phyloP scores from a whole-genome alignment of 2,329 filamentous ascomycete species.

The Colletotrichum liaoningense region DNA sequence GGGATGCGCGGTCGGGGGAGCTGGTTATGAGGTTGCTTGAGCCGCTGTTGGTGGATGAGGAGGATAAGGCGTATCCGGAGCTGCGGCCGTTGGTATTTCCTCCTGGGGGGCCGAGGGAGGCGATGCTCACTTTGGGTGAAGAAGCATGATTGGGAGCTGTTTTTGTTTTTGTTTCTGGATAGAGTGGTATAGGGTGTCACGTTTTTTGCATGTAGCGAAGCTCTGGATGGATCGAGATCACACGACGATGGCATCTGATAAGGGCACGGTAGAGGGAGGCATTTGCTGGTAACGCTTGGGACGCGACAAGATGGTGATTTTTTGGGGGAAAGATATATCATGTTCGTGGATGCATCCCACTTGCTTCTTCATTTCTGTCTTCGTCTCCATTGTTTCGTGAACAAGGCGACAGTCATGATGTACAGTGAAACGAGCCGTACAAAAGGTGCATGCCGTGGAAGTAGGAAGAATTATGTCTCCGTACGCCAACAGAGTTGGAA shows the following conservation, averaged over 20 bases:
- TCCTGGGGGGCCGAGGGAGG: neutral
- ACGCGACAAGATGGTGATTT: no score
- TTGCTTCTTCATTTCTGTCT: no score
- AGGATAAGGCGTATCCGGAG: constrained; percentile 20
- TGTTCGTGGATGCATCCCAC: no score
- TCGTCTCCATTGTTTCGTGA: no score
- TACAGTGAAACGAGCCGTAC: no score
- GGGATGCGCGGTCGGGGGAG: constrained; percentile 39
- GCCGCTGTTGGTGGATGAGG: constrained; percentile 35
- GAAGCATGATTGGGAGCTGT: neutral
- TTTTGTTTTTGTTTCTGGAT: no score
- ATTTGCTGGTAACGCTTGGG: no score
- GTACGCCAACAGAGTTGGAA: no score
- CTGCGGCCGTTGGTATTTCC: constrained; percentile 39
- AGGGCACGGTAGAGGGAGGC: no score
- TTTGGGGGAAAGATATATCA: no score
- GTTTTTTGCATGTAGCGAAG: neutral
- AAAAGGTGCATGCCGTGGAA: accelerated
- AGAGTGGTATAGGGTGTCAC: neutral
- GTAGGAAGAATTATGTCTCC: accelerated
- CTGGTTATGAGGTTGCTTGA: constrained; percentile 42
- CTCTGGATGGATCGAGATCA: neutral
- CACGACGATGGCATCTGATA: no score
- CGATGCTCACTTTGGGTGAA: constrained; percentile 25
- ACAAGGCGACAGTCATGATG: no score